Conservation (phyloP, 306 rosid genomes). For the Cicer arietinum region DNA sequence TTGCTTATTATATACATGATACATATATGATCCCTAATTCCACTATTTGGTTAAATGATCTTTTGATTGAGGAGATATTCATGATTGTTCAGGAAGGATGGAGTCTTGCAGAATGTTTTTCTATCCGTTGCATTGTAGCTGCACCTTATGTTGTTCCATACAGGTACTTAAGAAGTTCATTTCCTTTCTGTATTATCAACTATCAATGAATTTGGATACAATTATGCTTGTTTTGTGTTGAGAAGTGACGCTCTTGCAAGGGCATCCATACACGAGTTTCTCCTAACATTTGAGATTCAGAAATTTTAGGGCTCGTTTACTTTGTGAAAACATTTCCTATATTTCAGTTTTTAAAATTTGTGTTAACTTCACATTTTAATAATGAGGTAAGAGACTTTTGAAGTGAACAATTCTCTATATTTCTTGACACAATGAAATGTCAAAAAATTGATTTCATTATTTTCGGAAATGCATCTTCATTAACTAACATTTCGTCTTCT, state of each 20-base stretch:
- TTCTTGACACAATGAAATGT: too few species aligned
- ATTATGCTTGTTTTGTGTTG: slow-evolving; percentile 12
- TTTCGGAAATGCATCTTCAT: too few species aligned
- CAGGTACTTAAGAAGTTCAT: slow-evolving; percentile 53
- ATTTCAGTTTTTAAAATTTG: too few species aligned
- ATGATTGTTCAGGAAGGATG: slow-evolving; percentile 83
- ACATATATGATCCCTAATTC: slow-evolving; percentile 33
- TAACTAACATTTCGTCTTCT: too few species aligned
- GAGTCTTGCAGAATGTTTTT: slow-evolving; percentile 79
- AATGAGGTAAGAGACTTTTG: too few species aligned
- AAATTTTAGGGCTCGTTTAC: too few species aligned
- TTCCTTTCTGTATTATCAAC: slow-evolving; percentile 28
- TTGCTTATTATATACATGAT: slow-evolving; percentile 9
- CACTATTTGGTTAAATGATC: slow-evolving; percentile 3
- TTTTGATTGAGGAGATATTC: slow-evolving; percentile 33
- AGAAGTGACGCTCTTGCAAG: slow-evolving; percentile 1
- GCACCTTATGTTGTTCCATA: slow-evolving; percentile 90
- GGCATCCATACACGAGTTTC: neutral
- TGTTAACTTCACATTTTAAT: too few species aligned
- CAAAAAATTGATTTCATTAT: too few species aligned
- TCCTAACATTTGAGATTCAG: neutral
- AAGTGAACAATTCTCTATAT: too few species aligned
- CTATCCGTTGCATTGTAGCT: slow-evolving; percentile 71
- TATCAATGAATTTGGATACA: slow-evolving; percentile 13
- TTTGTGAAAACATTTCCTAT: too few species aligned